These are phyloP conservation scores for Colletotrichum sp. DNA, from an alignment of 2,329 filamentous ascomycete species.

Conservation along the genomic window DNA sequence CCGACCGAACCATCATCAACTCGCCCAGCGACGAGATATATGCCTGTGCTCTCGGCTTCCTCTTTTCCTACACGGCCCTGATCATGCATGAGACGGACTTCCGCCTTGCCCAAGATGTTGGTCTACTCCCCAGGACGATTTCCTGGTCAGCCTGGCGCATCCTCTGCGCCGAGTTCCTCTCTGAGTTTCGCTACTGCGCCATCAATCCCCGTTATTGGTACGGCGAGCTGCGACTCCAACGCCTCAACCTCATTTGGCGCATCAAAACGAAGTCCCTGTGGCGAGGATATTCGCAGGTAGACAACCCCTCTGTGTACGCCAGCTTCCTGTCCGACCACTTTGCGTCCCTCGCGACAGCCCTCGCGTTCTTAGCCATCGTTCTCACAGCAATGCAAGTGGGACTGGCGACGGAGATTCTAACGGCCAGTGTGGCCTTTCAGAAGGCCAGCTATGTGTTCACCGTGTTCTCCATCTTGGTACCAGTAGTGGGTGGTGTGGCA, in stretches of 20 bases:
- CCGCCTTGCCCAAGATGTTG: background rate
- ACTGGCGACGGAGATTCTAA: background rate
- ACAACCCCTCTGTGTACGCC: background rate
- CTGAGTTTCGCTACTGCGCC: background rate
- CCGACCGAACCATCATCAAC: background rate
- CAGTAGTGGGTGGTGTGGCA: background rate
- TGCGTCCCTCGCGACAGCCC: background rate
- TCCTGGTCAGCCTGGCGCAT: background rate
- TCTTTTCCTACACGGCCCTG: background rate
- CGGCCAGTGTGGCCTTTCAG: background rate
- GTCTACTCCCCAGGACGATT: accelerated
- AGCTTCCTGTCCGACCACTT: background rate
- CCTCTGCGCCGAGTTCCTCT: background rate
- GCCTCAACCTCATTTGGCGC: background rate
- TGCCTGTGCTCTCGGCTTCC: background rate
- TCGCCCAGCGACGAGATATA: background rate
- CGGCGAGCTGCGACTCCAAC: background rate
- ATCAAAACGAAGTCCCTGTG: accelerated
- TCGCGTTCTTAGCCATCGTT: background rate
- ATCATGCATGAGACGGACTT: background rate
- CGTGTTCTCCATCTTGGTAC: background rate
- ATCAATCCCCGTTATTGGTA: background rate
- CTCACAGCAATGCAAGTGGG: background rate
- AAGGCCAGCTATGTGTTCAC: background rate
- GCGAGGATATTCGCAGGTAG: background rate